Evolutionary conservation across 1,284 basidiomycete genomes (phyloP).

Genomic region (Omphalotus olearius): DNA sequence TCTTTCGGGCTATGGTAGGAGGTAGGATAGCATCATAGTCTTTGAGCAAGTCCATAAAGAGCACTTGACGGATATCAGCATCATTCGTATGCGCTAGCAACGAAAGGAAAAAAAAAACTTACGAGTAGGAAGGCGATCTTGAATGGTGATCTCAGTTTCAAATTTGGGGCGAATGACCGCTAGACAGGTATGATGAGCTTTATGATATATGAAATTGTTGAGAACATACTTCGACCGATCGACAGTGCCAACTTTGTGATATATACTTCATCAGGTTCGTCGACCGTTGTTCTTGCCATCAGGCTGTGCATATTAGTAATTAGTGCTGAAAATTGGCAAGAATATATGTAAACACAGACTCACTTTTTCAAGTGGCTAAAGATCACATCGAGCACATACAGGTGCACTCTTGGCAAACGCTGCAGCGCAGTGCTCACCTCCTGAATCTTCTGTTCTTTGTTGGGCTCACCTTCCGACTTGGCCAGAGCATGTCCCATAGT

Average conservation of each 20-base stretch:
- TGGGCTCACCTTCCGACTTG: conserved; percentile 49
- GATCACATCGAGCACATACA: conserved; percentile 79
- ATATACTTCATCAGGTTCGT: conserved; percentile 74
- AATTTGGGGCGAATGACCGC: conserved; percentile 79
- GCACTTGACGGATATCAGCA: conserved; percentile 34
- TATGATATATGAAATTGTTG: background rate
- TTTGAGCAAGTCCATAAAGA: conserved; percentile 82
- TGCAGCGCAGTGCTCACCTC: conserved; percentile 68
- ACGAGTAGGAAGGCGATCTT: conserved; percentile 81
- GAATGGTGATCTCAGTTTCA: conserved; percentile 81
- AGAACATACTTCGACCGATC: conserved; percentile 72
- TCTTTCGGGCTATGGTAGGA: conserved; percentile 78
- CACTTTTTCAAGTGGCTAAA: conserved; percentile 76
- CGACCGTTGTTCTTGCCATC: conserved; percentile 62
- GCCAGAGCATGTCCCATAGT: conserved; percentile 36
- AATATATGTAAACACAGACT: conserved; percentile 24
- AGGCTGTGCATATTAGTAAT: conserved; percentile 40
- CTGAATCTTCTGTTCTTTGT: conserved; percentile 59
- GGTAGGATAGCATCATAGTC: conserved; percentile 79
- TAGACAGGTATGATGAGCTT: conserved; percentile 24
- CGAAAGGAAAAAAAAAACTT: conserved; percentile 24
- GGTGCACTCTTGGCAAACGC: conserved; percentile 75
- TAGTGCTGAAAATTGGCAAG: background rate
- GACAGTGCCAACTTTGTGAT: conserved; percentile 84
- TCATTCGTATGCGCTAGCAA: background rate